Evolutionary conservation across 2,329 filamentous ascomycete species (phyloP).

Genomic region (Neofusicoccum kwambonambiense): DNA sequence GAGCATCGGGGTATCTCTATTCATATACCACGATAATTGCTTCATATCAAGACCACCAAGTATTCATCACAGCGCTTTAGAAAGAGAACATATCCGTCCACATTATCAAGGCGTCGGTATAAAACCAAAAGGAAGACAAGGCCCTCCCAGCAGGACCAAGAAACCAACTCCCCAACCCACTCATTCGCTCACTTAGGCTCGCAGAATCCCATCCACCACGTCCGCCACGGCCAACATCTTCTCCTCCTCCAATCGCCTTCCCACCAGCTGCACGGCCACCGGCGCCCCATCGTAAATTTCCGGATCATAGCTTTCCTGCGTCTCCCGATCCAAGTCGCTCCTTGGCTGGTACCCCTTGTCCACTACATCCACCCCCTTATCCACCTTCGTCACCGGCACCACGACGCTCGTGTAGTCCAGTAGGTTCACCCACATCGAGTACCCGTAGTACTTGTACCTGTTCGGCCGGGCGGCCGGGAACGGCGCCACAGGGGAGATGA

Average conservation of each 20-base stretch:
- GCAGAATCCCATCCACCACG: conserved; percentile 1
- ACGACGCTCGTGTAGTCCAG: conserved; percentile 57
- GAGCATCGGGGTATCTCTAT: no score
- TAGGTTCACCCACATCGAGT: conserved; percentile 50
- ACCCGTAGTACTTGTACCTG: conserved; percentile 49
- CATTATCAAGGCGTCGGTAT: no score
- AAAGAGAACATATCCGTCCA: no score
- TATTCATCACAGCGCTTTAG: no score
- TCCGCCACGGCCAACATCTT: conserved; percentile 22
- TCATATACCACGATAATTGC: no score
- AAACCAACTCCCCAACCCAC: no score
- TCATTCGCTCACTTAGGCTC: neutral
- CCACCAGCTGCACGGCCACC: conserved; percentile 27
- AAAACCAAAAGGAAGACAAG: no score
- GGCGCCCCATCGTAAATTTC: conserved; percentile 22
- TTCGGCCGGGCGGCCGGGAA: conserved; percentile 42
- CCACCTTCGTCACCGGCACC: conserved; percentile 56
- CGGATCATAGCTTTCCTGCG: conserved; percentile 15
- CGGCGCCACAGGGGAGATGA: conserved; percentile 38
- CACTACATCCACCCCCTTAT: conserved; percentile 50
- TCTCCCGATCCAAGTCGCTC: conserved; percentile 16
- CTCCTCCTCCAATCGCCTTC: conserved; percentile 27
- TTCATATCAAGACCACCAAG: no score
- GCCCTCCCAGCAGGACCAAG: no score
- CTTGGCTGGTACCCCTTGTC: conserved; percentile 25